phyloP scores from a whole-genome alignment of 2,329 filamentous ascomycete genomes.

The Sporothrix pallida region DNA sequence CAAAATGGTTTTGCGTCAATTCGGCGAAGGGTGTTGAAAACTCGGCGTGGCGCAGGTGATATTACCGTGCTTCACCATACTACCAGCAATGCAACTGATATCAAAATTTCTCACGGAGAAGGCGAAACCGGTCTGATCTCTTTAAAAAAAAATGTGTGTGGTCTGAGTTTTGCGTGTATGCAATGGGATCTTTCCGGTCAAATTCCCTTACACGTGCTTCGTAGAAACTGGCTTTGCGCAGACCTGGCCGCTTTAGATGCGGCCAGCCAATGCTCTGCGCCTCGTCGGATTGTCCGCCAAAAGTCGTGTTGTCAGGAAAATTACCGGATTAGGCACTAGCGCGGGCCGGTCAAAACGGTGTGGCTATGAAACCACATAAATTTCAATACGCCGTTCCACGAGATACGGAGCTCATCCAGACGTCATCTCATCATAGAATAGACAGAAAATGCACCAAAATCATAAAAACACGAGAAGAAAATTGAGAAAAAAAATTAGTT shows the following conservation, averaged over 20 bases:
- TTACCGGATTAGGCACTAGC: constrained; percentile 22
- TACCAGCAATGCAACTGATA: not conserved
- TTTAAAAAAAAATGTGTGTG: not conserved
- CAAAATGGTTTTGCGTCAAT: too few relatives aligned
- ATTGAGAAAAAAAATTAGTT: not conserved
- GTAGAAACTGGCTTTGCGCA: constrained; percentile 11
- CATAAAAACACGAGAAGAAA: not conserved
- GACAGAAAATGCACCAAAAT: too few relatives aligned
- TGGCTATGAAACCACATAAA: not conserved
- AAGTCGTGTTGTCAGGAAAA: constrained; percentile 13
- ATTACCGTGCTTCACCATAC: not conserved
- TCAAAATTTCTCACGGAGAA: not conserved
- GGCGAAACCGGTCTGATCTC: not conserved
- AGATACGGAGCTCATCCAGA: not conserved
- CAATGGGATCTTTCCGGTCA: not conserved
- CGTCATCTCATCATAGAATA: not conserved
- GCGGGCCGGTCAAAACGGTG: constrained; percentile 28
- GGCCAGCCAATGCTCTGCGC: constrained; percentile 23
- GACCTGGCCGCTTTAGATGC: not conserved
- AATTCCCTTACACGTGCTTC: not conserved
- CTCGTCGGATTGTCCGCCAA: not conserved
- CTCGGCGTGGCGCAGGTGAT: too few relatives aligned
- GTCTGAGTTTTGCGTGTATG: constrained; percentile 20
- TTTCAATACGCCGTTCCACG: not conserved
- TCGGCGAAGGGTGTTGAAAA: too few relatives aligned